phyloP scores from a whole-genome alignment of 1,284 basidiomycete species.

The Puccinia horiana region DNA sequence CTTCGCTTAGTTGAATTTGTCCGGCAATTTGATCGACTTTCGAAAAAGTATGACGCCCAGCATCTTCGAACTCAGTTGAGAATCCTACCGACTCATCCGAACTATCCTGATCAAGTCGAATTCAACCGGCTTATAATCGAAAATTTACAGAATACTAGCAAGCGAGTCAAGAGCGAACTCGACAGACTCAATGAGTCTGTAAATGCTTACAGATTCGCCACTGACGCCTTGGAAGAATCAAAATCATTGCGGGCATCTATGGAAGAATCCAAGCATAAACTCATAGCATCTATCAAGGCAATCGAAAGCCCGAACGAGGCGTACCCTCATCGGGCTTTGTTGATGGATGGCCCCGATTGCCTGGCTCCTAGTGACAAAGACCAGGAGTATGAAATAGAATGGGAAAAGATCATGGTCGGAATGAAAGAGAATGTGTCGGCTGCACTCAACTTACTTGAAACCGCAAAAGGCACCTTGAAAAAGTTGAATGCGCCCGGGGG shows the following conservation, averaged over 20 bases:
- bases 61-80: slow-evolving; percentile 11
- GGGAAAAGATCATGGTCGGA: slow-evolving; percentile 1
- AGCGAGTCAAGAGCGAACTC: slow-evolving; percentile 2
- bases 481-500: slow-evolving; percentile 25
- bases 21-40: slow-evolving; percentile 21
- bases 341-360: slow-evolving; percentile 11
- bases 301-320: slow-evolving; percentile 2
- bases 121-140: slow-evolving; percentile 12
- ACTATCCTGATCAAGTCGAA: slow-evolving; percentile 34
- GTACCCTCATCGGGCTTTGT: slow-evolving; percentile 24
- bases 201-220: slow-evolving; percentile 19
- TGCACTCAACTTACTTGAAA: slow-evolving; percentile 9
- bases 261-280: slow-evolving; percentile 19
- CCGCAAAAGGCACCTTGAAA: neutral
- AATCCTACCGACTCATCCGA: slow-evolving; percentile 32
- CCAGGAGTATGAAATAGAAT: neutral
- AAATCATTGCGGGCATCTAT: neutral
- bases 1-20: slow-evolving; percentile 11
- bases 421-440: slow-evolving; percentile 9
- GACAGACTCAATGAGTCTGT: slow-evolving; percentile 21
- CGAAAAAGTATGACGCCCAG: slow-evolving; percentile 11
- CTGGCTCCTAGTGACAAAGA: neutral
- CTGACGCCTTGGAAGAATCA: slow-evolving; percentile 13
- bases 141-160: neutral
- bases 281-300: slow-evolving; percentile 10